These are phyloP conservation scores for Pleurotus eryngii DNA, from an alignment of 768 basidiomycete genomes.

Conservation along the genomic window DNA sequence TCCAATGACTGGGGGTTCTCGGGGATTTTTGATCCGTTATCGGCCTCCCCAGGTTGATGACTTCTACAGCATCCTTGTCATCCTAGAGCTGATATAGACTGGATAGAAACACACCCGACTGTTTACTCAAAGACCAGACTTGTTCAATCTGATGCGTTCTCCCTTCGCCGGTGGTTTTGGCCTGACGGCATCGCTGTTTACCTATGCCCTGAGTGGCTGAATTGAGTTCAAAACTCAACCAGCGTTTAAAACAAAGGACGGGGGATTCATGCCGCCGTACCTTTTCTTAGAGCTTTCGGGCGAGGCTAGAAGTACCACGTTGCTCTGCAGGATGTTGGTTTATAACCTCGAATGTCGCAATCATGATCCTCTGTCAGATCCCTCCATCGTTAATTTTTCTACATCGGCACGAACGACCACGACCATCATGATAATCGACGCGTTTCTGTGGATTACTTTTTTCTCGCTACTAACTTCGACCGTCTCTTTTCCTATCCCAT, in stretches of 20 bases:
- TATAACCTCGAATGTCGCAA: not conserved
- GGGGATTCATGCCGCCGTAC: conserved; percentile 1
- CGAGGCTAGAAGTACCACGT: conserved; percentile 1
- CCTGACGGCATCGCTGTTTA: no score
- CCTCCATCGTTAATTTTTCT: not conserved
- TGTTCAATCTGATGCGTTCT: not conserved
- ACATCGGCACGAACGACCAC: not conserved
- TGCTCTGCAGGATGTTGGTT: not conserved
- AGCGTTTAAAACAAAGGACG: not conserved
- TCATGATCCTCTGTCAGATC: not conserved
- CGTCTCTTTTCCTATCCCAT: not conserved
- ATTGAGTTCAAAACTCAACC: no score
- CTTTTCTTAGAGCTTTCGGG: not conserved
- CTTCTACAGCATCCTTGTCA: not conserved
- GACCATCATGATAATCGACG: conserved; percentile 2
- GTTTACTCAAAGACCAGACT: not conserved
- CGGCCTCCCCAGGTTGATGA: not conserved
- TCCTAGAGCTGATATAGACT: not conserved
- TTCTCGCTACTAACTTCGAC: not conserved
- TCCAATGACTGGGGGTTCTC: not conserved
- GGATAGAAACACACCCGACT: not conserved
- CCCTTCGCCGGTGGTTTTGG: no score
- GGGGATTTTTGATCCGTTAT: not conserved
- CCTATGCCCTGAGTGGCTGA: no score
- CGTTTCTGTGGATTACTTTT: not conserved